A percentile compares a stretch with the other conserved stretches of the same genome.
Evolutionary conservation across 73 alveolate genomes (phyloP).

Genomic region (Blepharisma stoltei): DNA sequence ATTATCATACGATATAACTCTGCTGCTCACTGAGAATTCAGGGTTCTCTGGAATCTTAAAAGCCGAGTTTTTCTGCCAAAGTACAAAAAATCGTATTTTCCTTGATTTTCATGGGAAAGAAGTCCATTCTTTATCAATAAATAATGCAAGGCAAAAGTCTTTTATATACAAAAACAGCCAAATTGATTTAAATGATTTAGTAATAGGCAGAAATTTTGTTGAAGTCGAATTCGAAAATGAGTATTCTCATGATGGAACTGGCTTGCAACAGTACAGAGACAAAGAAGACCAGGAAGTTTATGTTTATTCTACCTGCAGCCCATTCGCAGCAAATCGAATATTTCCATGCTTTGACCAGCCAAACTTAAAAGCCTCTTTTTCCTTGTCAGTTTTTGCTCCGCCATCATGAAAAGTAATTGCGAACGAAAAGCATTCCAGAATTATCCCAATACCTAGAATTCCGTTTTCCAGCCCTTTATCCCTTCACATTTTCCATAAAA

Average conservation of each 20-base stretch:
- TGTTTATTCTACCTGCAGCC: slow-evolving; percentile 88
- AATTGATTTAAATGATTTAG: slow-evolving; percentile 15
- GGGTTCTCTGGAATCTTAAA: too few species aligned
- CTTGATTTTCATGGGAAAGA: too few species aligned
- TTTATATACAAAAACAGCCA: slow-evolving; percentile 25
- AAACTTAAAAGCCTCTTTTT: slow-evolving; percentile 85
- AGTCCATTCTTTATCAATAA: too few species aligned
- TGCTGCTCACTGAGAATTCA: too few species aligned
- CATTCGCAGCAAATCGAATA: slow-evolving; percentile 85
- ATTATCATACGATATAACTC: too few species aligned
- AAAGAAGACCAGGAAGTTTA: slow-evolving; percentile 84
- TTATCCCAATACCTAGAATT: slow-evolving; percentile 40
- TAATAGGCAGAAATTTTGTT: slow-evolving; percentile 33
- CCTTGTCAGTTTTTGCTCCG: slow-evolving; percentile 78
- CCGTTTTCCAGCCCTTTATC: slow-evolving; percentile 24
- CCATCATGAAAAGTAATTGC: slow-evolving; percentile 80
- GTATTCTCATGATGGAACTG: slow-evolving; percentile 76
- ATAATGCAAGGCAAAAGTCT: too few species aligned
- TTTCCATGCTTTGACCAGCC: slow-evolving; percentile 99
- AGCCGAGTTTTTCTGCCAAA: too few species aligned
- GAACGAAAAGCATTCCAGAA: slow-evolving; percentile 39
- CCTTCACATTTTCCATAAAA: slow-evolving; percentile 64
- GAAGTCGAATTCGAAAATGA: slow-evolving; percentile 42
- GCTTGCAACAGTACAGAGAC: slow-evolving; percentile 86
- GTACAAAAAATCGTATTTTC: too few species aligned